These are phyloP conservation scores for Karstenula rhodostoma DNA, from an alignment of 2,329 filamentous ascomycete species.

Conservation along the genomic window DNA sequence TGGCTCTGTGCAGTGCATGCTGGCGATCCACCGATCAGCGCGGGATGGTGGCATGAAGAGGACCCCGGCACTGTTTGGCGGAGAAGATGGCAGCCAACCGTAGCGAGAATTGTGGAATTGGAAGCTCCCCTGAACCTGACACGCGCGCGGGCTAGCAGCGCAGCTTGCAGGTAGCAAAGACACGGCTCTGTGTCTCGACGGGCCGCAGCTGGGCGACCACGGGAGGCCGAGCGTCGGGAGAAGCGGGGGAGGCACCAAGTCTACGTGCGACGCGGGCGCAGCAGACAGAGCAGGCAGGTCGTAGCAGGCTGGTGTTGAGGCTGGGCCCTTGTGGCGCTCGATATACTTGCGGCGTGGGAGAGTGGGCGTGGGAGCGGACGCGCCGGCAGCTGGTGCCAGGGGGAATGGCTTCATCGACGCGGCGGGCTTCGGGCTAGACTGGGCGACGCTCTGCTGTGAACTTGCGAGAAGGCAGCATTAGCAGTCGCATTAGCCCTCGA, in stretches of 20 bases:
- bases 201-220: not conserved
- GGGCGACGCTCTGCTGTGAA: not conserved
- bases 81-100: slow-evolving; percentile 1
- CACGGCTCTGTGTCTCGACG: slow-evolving; percentile 1
- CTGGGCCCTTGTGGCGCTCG: slow-evolving; percentile 5
- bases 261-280: slow-evolving; percentile 3
- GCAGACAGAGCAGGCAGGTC: slow-evolving; percentile 1
- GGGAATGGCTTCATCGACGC: not conserved
- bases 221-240: not conserved
- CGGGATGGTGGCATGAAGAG: slow-evolving; percentile 1
- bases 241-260: not conserved
- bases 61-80: slow-evolving; percentile 8
- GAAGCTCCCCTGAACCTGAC: not conserved
- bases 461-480: slow-evolving; percentile 4
- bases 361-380: not conserved
- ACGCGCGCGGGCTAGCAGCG: slow-evolving; percentile 1
- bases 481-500: not conserved
- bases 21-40: slow-evolving; percentile 4
- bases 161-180: not conserved
- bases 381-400: not conserved
- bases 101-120: not conserved
- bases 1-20: not conserved
- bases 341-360: not conserved
- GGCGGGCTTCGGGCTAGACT: not conserved
- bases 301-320: not conserved